Base-by-base conservation (phyloP, 2,329 filamentous ascomycete genomes). In the Microascus cirrosus region DNA sequence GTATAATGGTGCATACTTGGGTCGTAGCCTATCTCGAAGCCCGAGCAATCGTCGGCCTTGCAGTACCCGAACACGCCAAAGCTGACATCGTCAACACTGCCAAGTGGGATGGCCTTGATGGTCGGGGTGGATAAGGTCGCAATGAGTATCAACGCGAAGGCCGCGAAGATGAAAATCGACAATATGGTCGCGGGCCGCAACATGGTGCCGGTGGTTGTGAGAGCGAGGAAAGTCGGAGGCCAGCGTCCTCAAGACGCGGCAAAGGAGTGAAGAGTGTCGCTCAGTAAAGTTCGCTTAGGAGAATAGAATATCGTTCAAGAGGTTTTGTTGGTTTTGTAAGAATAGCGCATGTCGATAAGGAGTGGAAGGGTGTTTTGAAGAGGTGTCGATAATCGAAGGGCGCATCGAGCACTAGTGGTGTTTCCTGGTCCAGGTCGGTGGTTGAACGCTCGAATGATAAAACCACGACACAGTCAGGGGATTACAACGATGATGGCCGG, bases 51-150 rank as follows among this genome's bases (percentile, higher is more conserved):
- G 61, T 69, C 69, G 60, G 76, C 70, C 45, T 73, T 76, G 72
- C 94, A 99, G 66, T 84, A 95, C 28, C 94, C 94, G 75, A 97
- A 93, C 54, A 97, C 92, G 54, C 94, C 94, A 76, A 95, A 96
- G 63, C 85, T 85, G 64, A 89, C 83, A 65, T 86, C 85, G 50
- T 85, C 74, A 68, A 85, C 93, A 56, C 83, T 85, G 42, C 89
- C 92, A 50, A 99, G 78, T 11, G 91, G 90, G 53, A 99, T 95
- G 28, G 79, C 81, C 67, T 87, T 85, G 68, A 97, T 87, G 64
- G 99, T 84, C 20, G 94, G 94, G 0, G 90, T 92, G 1, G 93
- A 96, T n/a, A 99, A 75, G 45, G 92, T 89, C 53, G 91, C 89
- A 45, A 99, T 78, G 53, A 97, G 77, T 56, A 97, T 80, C 61